phyloP scores from a whole-genome alignment of 257 asterid genomes.

The Hygrophila difformis region DNA sequence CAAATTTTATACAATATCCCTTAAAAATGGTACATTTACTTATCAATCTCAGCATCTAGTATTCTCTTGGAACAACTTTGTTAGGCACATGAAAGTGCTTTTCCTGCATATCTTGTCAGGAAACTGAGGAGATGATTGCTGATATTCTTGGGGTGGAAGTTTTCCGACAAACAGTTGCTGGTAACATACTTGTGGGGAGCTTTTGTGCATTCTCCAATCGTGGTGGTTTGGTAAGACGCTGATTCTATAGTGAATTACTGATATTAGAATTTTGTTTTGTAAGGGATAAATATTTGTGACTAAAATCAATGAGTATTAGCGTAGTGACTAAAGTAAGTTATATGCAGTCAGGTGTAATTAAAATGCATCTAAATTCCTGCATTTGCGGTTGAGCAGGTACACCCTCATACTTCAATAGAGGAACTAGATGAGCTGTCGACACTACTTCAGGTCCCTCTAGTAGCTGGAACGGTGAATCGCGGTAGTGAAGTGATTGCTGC shows the following conservation, averaged over 20 bases:
- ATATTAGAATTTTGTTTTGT: too few relatives aligned
- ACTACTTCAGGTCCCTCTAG: slow-evolving; percentile 87
- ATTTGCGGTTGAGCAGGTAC: slow-evolving; percentile 40
- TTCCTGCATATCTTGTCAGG: slow-evolving; percentile 31
- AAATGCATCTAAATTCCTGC: background rate
- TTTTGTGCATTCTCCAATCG: slow-evolving; percentile 65
- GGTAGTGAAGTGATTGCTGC: slow-evolving; percentile 83
- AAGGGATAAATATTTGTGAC: too few relatives aligned
- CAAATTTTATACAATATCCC: too few relatives aligned
- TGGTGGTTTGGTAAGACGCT: slow-evolving; percentile 81
- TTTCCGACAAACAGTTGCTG: slow-evolving; percentile 79
- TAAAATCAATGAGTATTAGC: too few relatives aligned
- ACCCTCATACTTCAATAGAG: slow-evolving; percentile 85
- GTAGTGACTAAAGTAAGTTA: too few relatives aligned
- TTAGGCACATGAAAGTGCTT: background rate
- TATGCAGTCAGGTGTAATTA: background rate
- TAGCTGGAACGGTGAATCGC: slow-evolving; percentile 84
- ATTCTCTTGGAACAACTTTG: too few relatives aligned
- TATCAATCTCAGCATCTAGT: too few relatives aligned
- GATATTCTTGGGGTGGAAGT: slow-evolving; percentile 95
- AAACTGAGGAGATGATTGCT: slow-evolving; percentile 86
- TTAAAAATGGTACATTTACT: too few relatives aligned
- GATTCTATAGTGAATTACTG: background rate
- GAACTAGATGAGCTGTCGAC: slow-evolving; percentile 84
- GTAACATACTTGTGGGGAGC: slow-evolving; percentile 82